A percentile compares a stretch with the other conserved stretches of the same genome.
Conservation (phyloP, 257 asterid species). For the Capsicum pubescens region DNA sequence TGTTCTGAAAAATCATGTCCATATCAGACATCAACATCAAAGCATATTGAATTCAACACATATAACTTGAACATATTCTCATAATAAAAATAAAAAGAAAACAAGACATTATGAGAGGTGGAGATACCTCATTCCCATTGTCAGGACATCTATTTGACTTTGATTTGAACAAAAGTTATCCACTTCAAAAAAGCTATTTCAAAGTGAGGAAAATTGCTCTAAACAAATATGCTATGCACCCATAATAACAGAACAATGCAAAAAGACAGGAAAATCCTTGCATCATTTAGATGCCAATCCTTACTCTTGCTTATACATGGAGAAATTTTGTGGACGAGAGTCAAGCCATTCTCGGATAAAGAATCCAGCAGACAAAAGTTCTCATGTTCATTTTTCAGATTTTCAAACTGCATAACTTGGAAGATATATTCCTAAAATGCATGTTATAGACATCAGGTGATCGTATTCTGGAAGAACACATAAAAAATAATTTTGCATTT, state of each 20-base stretch:
- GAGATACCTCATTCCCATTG: conserved; percentile 15
- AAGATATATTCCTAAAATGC: conserved; percentile 21
- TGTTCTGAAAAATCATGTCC: conserved; percentile 9
- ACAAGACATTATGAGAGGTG: background rate
- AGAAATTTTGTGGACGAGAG: background rate
- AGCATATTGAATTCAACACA: conserved; percentile 16
- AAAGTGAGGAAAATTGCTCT: conserved; percentile 5
- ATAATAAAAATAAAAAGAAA: background rate
- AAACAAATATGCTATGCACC: background rate
- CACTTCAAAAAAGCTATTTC: conserved; percentile 23
- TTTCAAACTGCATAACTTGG: conserved; percentile 1
- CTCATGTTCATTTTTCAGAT: conserved; percentile 19
- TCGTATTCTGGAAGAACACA: conserved; percentile 10
- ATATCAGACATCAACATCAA: conserved; percentile 10
- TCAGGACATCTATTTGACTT: conserved; percentile 24
- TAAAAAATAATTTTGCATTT: background rate
- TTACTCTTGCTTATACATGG: conserved; percentile 17
- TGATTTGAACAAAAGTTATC: conserved; percentile 24
- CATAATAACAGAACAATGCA: background rate
- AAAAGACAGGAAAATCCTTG: background rate
- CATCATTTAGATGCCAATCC: conserved; percentile 10
- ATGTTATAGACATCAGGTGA: conserved; percentile 18
- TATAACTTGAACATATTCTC: background rate
- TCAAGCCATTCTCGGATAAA: background rate
- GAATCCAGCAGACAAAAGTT: background rate